Percentiles rank a stretch among this genome's conserved stretches.
phyloP scores from a whole-genome alignment of 331 rosid species.

The Malus hybrid region DNA sequence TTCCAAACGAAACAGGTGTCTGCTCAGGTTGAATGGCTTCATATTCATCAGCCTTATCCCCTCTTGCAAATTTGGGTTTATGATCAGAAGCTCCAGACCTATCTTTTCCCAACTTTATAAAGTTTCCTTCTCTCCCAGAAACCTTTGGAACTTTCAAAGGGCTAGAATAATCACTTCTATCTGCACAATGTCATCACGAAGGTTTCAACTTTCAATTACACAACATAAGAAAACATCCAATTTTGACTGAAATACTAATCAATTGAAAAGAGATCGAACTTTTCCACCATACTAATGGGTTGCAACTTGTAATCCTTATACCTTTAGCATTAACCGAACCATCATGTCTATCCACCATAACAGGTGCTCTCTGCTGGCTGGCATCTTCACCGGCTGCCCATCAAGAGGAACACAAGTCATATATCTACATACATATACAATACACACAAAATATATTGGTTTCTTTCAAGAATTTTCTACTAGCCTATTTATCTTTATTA shows the following conservation, averaged over 20 bases:
- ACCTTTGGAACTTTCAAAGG: slow-evolving; percentile 49
- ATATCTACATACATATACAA: background rate
- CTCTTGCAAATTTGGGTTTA: slow-evolving; percentile 32
- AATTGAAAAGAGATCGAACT: background rate
- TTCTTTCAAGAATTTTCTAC: background rate
- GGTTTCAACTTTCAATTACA: background rate
- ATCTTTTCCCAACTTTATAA: slow-evolving; percentile 66
- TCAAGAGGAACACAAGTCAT: slow-evolving; percentile 16
- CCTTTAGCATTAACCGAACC: slow-evolving; percentile 42
- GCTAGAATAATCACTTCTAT: slow-evolving; percentile 34
- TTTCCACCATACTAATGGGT: background rate
- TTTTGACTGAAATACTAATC: background rate
- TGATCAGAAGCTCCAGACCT: slow-evolving; percentile 47
- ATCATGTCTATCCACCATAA: slow-evolving; percentile 36
- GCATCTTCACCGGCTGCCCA: slow-evolving; percentile 43
- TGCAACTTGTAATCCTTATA: background rate
- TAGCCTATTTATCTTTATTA: background rate
- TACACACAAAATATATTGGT: too few species aligned
- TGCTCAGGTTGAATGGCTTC: slow-evolving; percentile 35
- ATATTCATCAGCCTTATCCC: slow-evolving; percentile 41
- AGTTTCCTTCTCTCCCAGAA: slow-evolving; percentile 59
- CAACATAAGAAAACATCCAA: background rate
- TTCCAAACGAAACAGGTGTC: slow-evolving; percentile 29
- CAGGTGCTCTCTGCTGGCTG: slow-evolving; percentile 35
- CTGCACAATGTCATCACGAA: slow-evolving; percentile 25